Percentiles rank a stretch among this genome's conserved stretches.
Conservation (phyloP, 371 early-diverging fungal genomes). For the Mortierella sp. region DNA sequence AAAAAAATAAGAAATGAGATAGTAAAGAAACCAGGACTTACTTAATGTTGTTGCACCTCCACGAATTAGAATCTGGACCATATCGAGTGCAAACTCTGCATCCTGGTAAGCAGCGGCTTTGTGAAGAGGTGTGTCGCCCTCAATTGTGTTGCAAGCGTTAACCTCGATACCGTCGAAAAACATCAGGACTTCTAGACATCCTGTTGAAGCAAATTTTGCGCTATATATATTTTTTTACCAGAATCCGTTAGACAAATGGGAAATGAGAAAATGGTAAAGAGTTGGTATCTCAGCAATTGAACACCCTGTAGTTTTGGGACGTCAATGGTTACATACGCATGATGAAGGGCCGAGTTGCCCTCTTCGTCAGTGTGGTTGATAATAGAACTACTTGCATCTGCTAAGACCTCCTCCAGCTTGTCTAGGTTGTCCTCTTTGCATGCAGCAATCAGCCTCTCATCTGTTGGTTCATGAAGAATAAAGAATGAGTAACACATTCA, state of each 20-base stretch:
- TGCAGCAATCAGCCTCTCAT: conserved; percentile 43
- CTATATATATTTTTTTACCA: conserved; percentile 47
- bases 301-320: too few species aligned
- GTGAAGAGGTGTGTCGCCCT: conserved; percentile 76
- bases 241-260: too few species aligned
- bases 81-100: conserved; percentile 64
- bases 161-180: conserved; percentile 61
- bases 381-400: conserved; percentile 56
- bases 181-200: conserved; percentile 68
- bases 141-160: conserved; percentile 63
- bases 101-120: conserved; percentile 69
- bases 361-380: conserved; percentile 70
- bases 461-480: conserved; percentile 15
- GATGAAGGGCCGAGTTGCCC: conserved; percentile 75
- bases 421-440: conserved; percentile 48
- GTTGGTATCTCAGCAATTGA: neutral
- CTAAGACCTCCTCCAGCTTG: conserved; percentile 35
- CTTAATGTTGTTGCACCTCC: conserved; percentile 69
- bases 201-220: conserved; percentile 67
- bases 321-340: conserved; percentile 63
- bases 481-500: neutral
- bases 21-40: conserved; percentile 18
- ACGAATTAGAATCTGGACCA: conserved; percentile 65
- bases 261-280: neutral
- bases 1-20: neutral